Evolutionary conservation across 768 basidiomycete species (phyloP), one percentile per base, ranked within the genome.

Genomic region (Russula emetica): DNA sequence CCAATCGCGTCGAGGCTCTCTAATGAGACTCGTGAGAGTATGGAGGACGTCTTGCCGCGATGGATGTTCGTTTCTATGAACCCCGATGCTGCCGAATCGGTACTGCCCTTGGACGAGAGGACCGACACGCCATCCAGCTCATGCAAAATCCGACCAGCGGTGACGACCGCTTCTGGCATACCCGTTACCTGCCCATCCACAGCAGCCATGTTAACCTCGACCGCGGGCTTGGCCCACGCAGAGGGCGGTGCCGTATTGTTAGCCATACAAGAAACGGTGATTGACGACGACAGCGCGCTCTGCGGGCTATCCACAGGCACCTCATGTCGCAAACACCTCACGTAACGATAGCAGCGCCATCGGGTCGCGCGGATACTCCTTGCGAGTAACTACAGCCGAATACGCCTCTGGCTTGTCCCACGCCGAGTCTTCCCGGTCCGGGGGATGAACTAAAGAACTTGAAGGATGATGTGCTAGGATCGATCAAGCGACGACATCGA

Each of bases 401-500:
- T 79, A 86, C 8, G 78, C 69, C 68, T 90, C 88, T 0, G 82
- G 79, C 64, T 83, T 84, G 62, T 84, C 78, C 85, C 84, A 86
- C 4, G 82, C 73, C 0, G 76, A 76, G 66, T 78, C 81, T 45
- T 84, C 85, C 42, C 78, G 74, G 70, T 88, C 87, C 4, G 86
- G 85, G 71, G 20, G 77, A 66, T 2, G 78, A 70, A 2, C 79
- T 68, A 66, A 86, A 84, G 32, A 84, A 73, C 64, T 78, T 82
- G 70, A 82, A 80, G 18, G 82, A 77, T 13, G 78, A 75, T 5
- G 73, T 71, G 6, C 73, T 66, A 11, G 13, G 73, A 58, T 10
- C 72, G 60, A 20, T 72, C 67, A 10, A 70, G 55, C 9, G 71
- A 63, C 3, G 70, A 67, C 6, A 53, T 50, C 0, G 70, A 34